Evolutionary conservation across 371 early-diverging fungal species (phyloP), one percentile per base, ranked within the genome.

Genomic region (Mucor sp.): DNA sequence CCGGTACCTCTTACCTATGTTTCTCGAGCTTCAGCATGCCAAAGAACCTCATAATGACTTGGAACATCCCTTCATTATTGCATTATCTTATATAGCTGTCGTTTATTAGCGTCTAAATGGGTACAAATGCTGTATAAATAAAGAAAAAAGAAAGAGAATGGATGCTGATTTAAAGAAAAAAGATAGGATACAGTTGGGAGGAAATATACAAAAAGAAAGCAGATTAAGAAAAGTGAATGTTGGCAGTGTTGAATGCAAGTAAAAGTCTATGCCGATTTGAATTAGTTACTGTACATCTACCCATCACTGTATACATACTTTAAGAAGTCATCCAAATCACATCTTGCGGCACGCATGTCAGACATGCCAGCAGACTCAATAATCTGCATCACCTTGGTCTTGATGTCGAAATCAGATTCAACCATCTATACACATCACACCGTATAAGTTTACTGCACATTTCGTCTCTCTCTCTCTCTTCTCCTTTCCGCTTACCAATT

Each of bases 281-380:
- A 53, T 32, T 37, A 8, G 25, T 48, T 28, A 14, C 39, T 30
- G 33, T 5, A 33, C 2, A 43, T 6, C 21, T 14, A 35, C 12
- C 19, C n/a, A 44, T n/a, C 17, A n/a, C 19, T 1, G 15, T 5
- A n/a, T 14, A 73, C 81, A 77, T 74, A 87, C 87, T 84, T 87
- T 56, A 99, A 77, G 75, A 94, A 97, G 70, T 97, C 97, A 66
- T 96, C 95, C 67, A 93, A 82, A 73, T 93, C 95, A 90, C 95
- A 91, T 84, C 95, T 96, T 57, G 94, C 83, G 7, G 97, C 93
- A 74, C 99, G 91, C 39, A 80, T 78, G 33, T 96, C 94, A 7
- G 86, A 76, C 80, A 94, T 87, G 1, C 83, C 89, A 4, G 85
- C 72, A 5, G 80, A 73, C 15, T 89, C 89, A 56, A 98, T 81